Percentiles rank a stretch among this genome's conserved stretches.
Conservation (phyloP, 106 monocot species). For the Dioscorea dumetorum region DNA sequence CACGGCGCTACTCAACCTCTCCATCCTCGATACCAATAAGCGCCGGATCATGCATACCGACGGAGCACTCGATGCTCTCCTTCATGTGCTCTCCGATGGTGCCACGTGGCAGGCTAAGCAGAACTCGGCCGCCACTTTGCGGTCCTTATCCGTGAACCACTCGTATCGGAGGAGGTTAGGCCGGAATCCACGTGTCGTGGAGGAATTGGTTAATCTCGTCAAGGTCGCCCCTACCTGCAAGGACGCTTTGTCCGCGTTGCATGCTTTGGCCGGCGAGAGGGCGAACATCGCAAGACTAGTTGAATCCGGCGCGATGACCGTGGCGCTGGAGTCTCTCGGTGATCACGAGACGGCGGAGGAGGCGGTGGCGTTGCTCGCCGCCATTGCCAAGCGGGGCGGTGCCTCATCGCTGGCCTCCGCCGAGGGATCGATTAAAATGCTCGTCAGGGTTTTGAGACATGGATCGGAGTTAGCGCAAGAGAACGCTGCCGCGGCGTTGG, state of each 20-base stretch:
- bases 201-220: slow-evolving; percentile 34
- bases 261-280: slow-evolving; percentile 56
- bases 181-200: slow-evolving; percentile 24
- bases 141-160: slow-evolving; percentile 44
- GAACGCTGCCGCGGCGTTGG: slow-evolving; percentile 49
- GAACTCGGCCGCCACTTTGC: slow-evolving; percentile 64
- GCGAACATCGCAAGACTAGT: slow-evolving; percentile 54
- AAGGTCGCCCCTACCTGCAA: slow-evolving; percentile 35
- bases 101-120: slow-evolving; percentile 69
- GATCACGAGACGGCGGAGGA: slow-evolving; percentile 35
- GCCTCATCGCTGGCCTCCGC: slow-evolving; percentile 35
- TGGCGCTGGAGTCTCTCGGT: slow-evolving; percentile 29
- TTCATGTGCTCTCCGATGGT: slow-evolving; percentile 37
- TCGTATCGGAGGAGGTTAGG: slow-evolving; percentile 55
- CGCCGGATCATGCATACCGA: slow-evolving; percentile 55
- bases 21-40: slow-evolving; percentile 78
- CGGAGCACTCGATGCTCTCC: slow-evolving; percentile 45
- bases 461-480: slow-evolving; percentile 67
- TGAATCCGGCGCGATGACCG: slow-evolving; percentile 30
- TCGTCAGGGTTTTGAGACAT: slow-evolving; percentile 38
- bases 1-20: slow-evolving; percentile 79
- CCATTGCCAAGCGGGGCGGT: slow-evolving; percentile 60
- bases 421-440: slow-evolving; percentile 22
- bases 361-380: slow-evolving; percentile 52
- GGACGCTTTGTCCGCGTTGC: slow-evolving; percentile 56